phyloP scores from a whole-genome alignment of 768 basidiomycete species.

The Amyloporia xantha region DNA sequence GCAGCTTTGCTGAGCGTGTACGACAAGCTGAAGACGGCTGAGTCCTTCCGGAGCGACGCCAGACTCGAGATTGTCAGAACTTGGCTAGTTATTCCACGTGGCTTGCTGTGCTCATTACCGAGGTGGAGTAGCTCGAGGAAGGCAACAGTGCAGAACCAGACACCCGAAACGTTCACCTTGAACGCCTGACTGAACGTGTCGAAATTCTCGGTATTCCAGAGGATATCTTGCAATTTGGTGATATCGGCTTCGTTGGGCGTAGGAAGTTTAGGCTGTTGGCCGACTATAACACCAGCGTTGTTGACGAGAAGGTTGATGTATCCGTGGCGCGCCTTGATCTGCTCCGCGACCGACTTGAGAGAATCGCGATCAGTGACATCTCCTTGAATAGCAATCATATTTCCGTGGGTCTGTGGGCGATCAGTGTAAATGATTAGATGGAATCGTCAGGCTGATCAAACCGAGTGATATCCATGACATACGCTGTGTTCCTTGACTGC shows the following conservation, averaged over 20 bases:
- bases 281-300: slow-evolving; percentile 41
- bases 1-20: no score
- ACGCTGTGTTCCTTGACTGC: slow-evolving; percentile 51
- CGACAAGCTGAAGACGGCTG: no score
- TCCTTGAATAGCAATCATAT: slow-evolving; percentile 59
- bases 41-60: no score
- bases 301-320: no score
- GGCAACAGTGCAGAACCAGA: slow-evolving; percentile 72
- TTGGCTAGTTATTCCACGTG: slow-evolving; percentile 32
- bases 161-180: slow-evolving; percentile 61
- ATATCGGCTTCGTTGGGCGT: slow-evolving; percentile 23
- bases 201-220: no score
- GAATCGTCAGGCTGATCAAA: no score
- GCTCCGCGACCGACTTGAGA: no score
- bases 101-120: slow-evolving; percentile 40
- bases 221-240: no score
- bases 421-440: no score
- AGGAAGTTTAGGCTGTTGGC: slow-evolving; percentile 28
- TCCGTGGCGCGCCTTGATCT: no score
- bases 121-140: slow-evolving; percentile 75
- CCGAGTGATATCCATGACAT: no score
- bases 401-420: slow-evolving; percentile 32
- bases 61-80: slow-evolving; percentile 69
- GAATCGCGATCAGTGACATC: slow-evolving; percentile 59
- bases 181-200: slow-evolving; percentile 53